phyloP scores from a whole-genome alignment of 257 asterid species.

The Capsicum chinense region DNA sequence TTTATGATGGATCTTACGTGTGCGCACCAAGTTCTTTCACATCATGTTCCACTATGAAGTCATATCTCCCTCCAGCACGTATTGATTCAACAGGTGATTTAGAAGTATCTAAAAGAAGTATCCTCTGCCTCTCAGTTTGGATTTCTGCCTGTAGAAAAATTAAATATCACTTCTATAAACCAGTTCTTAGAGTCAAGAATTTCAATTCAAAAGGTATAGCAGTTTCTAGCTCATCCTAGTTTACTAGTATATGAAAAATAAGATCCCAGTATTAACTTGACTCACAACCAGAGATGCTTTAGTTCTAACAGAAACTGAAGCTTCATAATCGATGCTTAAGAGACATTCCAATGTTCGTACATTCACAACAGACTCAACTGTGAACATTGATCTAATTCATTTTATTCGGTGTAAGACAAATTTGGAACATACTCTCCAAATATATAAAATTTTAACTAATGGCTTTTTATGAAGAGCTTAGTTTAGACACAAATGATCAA shows the following conservation, averaged over 20 bases:
- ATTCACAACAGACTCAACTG: background rate
- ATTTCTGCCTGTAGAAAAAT: conserved; percentile 80
- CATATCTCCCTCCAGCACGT: conserved; percentile 96
- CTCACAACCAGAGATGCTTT: background rate
- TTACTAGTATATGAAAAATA: background rate
- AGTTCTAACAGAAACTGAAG: background rate
- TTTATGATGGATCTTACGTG: conserved; percentile 64
- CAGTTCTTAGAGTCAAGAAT: background rate
- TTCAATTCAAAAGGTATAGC: background rate
- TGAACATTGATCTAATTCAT: background rate
- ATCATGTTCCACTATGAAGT: conserved; percentile 98
- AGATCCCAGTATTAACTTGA: background rate
- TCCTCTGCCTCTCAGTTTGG: conserved; percentile 95
- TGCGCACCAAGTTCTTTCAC: conserved; percentile 99
- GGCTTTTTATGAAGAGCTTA: background rate
- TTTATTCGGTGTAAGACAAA: background rate
- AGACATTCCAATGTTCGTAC: background rate
- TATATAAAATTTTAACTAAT: background rate
- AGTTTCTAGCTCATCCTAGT: background rate
- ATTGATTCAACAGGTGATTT: conserved; percentile 93
- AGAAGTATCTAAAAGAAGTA: conserved; percentile 88
- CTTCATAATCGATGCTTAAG: background rate
- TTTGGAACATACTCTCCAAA: background rate
- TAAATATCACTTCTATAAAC: conserved; percentile 33
- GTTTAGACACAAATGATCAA: conserved; percentile 1